Percentiles rank a stretch among this genome's conserved stretches.
Conservation (phyloP, 2,329 filamentous ascomycete genomes). For the Apiospora saccharicola region DNA sequence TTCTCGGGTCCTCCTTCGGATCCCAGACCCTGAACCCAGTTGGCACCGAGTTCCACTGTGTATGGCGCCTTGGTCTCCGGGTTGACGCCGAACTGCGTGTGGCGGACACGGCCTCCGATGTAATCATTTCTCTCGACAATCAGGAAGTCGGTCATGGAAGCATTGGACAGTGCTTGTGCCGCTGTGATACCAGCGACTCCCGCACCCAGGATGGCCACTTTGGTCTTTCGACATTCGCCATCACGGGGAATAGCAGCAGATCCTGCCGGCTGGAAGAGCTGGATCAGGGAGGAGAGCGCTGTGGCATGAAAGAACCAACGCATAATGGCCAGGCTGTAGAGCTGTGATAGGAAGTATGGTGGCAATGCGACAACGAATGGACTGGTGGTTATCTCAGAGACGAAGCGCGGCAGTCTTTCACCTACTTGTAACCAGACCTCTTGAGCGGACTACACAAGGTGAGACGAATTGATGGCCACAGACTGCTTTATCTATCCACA, state of each 20-base stretch:
- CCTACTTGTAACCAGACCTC: background rate
- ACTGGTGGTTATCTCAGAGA: background rate
- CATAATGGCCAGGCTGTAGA: background rate
- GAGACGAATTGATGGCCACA: background rate
- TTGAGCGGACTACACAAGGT: background rate
- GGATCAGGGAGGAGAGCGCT: background rate
- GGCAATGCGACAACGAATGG: background rate
- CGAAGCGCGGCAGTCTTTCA: background rate
- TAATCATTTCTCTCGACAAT: slow-evolving; percentile 69
- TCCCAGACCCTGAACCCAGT: slow-evolving; percentile 59
- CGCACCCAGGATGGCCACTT: slow-evolving; percentile 58
- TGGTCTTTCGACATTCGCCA: slow-evolving; percentile 44
- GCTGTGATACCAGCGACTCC: slow-evolving; percentile 70
- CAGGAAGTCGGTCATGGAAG: slow-evolving; percentile 68
- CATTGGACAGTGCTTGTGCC: slow-evolving; percentile 68
- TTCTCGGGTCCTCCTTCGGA: slow-evolving; percentile 54
- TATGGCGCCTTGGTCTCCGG: slow-evolving; percentile 58
- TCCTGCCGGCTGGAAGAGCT: background rate
- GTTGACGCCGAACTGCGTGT: slow-evolving; percentile 61
- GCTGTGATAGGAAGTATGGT: background rate
- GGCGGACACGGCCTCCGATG: slow-evolving; percentile 68
- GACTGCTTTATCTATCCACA: background rate
- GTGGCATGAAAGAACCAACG: background rate
- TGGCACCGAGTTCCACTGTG: slow-evolving; percentile 70
- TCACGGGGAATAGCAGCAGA: slow-evolving; percentile 11